A percentile compares a stretch with the other conserved stretches of the same genome.
phyloP scores from a whole-genome alignment of 1,284 basidiomycete species.

The Ustanciosporium gigantosporum region DNA sequence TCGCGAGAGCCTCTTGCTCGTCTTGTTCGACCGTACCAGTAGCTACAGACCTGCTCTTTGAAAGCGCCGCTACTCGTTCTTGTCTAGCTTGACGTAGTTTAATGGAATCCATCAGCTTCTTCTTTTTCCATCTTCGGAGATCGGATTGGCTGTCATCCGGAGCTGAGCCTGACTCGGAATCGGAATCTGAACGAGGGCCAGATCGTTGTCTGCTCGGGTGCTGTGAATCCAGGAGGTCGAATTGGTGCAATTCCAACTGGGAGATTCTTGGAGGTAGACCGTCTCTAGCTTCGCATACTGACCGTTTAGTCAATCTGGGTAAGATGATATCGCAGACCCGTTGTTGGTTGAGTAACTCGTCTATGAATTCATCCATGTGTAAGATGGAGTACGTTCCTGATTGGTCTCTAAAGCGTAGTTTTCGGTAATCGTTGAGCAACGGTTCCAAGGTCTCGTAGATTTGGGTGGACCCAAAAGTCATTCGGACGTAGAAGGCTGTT shows the following conservation, averaged over 20 bases:
- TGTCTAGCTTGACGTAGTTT: not conserved
- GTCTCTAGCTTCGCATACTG: constrained; percentile 85
- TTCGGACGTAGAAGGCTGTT: constrained; percentile 89
- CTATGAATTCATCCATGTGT: constrained; percentile 89
- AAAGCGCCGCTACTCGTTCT: too few relatives aligned
- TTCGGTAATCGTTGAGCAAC: constrained; percentile 87
- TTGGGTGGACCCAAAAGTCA: constrained; percentile 86
- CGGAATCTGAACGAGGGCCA: constrained; percentile 3
- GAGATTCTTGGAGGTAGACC: constrained; percentile 72
- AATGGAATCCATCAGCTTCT: constrained; percentile 7
- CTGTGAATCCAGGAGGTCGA: too few relatives aligned
- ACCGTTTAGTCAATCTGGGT: constrained; percentile 82
- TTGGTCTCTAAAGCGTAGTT: constrained; percentile 79
- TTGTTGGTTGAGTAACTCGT: constrained; percentile 82
- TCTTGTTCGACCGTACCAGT: not conserved
- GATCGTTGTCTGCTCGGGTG: constrained; percentile 10
- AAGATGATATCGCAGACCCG: constrained; percentile 95
- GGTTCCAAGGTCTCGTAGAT: constrained; percentile 93
- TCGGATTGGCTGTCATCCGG: constrained; percentile 16
- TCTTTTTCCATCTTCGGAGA: constrained; percentile 19
- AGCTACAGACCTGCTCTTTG: not conserved
- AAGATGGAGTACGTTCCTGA: constrained; percentile 68
- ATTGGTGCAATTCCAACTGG: constrained; percentile 72
- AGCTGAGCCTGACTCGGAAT: constrained; percentile 2
- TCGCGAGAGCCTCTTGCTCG: constrained; percentile 7